phyloP scores from a whole-genome alignment of 2,329 filamentous ascomycete species.

The Blastomyces gilchristii region DNA sequence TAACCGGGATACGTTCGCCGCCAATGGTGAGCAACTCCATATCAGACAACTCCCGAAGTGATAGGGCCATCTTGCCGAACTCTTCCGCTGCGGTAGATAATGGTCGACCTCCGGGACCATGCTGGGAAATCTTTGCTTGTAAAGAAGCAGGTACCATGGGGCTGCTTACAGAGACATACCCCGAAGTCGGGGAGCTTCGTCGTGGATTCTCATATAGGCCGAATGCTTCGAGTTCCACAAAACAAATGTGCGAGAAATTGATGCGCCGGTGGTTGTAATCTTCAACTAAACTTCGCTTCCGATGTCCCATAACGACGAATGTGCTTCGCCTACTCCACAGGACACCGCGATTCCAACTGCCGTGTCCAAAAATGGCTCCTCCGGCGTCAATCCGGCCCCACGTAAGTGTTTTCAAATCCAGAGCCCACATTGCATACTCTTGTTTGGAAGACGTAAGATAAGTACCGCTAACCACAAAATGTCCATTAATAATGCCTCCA shows the following conservation, averaged over 20 bases:
- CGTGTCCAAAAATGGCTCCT: conserved; percentile 86
- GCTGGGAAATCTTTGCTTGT: conserved; percentile 39
- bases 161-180: conserved; percentile 74
- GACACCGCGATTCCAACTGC: conserved; percentile 94
- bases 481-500: conserved; percentile 85
- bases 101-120: conserved; percentile 62
- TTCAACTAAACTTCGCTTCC: conserved; percentile 86
- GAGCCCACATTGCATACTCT: conserved; percentile 92
- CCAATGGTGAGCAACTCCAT: conserved; percentile 94
- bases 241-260: conserved; percentile 93
- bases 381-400: conserved; percentile 96
- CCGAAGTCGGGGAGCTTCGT: conserved; percentile 64
- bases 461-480: conserved; percentile 95
- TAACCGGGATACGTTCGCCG: conserved; percentile 85
- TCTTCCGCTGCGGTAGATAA: conserved; percentile 73
- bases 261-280: conserved; percentile 97
- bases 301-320: conserved; percentile 89
- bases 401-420: conserved; percentile 76
- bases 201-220: conserved; percentile 94
- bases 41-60: conserved; percentile 75
- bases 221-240: conserved; percentile 95
- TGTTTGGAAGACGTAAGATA: conserved; percentile 97
- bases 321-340: conserved; percentile 89
- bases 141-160: conserved; percentile 50
- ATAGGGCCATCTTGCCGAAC: conserved; percentile 68